phyloP scores from a whole-genome alignment of 2,329 filamentous ascomycete genomes.

The Trichoderma oligosporum region DNA sequence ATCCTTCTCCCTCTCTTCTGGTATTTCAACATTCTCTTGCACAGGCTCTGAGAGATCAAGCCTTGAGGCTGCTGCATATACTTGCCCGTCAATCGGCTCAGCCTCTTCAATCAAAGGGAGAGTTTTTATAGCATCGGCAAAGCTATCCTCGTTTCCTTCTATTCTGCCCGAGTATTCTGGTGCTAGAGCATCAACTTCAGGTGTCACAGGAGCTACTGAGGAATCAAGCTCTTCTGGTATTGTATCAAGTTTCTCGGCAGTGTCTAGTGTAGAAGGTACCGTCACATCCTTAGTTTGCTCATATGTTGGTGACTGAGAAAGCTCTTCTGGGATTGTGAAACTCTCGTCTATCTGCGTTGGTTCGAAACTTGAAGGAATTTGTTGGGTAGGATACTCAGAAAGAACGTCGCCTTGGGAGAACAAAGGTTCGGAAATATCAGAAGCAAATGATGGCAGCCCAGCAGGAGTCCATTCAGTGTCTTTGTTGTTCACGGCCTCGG shows the following conservation, averaged over 20 bases:
- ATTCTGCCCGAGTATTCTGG: neutral
- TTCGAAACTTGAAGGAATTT: conserved; percentile 22
- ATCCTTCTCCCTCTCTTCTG: conserved; percentile 36
- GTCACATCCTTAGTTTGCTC: neutral
- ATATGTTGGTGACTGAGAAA: neutral
- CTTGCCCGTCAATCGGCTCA: neutral
- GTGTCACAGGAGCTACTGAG: neutral
- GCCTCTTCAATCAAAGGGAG: neutral
- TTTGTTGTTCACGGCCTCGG: neutral
- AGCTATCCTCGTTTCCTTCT: neutral
- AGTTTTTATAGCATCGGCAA: neutral
- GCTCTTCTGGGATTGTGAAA: neutral
- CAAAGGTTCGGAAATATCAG: conserved; percentile 31
- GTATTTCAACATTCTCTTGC: neutral
- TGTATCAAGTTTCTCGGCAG: neutral
- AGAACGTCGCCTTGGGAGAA: conserved; percentile 32
- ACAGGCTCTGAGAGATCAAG: conserved; percentile 10
- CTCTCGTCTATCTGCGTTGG: conserved; percentile 27
- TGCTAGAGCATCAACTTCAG: neutral
- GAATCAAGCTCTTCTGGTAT: neutral
- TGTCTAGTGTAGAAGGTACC: neutral
- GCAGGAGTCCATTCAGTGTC: neutral
- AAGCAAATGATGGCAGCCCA: conserved; percentile 20
- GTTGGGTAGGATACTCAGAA: conserved; percentile 27
- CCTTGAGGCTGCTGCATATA: neutral